Conservation (phyloP, 2,329 filamentous ascomycete genomes). For the Zymoseptoria crescenta region DNA sequence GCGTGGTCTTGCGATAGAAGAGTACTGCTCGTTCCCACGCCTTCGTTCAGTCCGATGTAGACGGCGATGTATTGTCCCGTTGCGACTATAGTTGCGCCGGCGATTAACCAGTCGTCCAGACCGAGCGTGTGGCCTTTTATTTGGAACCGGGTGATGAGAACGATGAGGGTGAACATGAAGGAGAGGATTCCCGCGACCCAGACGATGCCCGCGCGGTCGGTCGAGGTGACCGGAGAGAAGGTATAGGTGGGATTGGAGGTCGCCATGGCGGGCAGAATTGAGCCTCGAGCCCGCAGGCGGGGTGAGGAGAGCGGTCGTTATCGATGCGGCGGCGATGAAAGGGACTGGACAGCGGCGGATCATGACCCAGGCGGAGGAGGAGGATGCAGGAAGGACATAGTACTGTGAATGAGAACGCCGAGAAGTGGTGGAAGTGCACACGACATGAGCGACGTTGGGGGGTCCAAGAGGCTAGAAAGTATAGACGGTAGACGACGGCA, state of each 20-base stretch:
- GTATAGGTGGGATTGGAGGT: constrained; percentile 5
- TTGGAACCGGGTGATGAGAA: constrained; percentile 18
- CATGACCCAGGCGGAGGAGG: not conserved
- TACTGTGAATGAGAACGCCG: not conserved
- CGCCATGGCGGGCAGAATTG: not conserved
- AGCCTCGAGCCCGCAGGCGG: not conserved
- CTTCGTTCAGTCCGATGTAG: constrained; percentile 16
- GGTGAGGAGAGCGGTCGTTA: not conserved
- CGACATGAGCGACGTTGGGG: not conserved
- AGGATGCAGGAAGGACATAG: not conserved
- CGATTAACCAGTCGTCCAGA: constrained; percentile 23
- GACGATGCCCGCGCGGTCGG: constrained; percentile 12
- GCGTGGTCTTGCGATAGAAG: constrained; percentile 9
- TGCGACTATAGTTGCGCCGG: constrained; percentile 15
- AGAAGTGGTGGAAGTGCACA: not conserved
- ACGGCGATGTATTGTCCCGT: constrained; percentile 19
- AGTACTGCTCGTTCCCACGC: constrained; percentile 13
- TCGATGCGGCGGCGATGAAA: not conserved
- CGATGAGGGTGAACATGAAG: constrained; percentile 21
- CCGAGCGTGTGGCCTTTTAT: constrained; percentile 24
- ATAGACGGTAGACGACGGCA: not conserved
- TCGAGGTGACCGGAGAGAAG: constrained; percentile 10
- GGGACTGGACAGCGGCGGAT: not conserved
- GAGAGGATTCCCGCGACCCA: constrained; percentile 25
- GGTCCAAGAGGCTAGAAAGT: not conserved